Evolutionary conservation across 192 early-diverging fungal species (phyloP).

Genomic region (Coemansia sp.): DNA sequence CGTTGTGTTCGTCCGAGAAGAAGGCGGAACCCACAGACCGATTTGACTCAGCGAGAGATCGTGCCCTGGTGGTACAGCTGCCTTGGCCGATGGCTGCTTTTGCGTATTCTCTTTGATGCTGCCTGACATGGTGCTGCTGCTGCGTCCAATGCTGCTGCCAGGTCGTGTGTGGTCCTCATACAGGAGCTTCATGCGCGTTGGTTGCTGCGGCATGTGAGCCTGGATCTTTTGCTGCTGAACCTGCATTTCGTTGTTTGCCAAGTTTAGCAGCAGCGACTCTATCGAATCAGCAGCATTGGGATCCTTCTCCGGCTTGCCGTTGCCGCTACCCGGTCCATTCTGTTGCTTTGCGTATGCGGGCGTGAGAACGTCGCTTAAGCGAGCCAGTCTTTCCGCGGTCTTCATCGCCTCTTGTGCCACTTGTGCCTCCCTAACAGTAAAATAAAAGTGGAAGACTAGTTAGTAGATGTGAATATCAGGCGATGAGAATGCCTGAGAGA

Average conservation of each 20-base stretch:
- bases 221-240: constrained; percentile 54
- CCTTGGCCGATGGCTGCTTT: constrained; percentile 7
- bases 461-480: neutral
- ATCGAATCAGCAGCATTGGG: constrained; percentile 37
- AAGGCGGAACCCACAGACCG: constrained; percentile 31
- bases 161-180: constrained; percentile 49
- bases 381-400: constrained; percentile 50
- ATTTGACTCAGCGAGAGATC: constrained; percentile 30
- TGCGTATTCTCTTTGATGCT: neutral
- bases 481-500: neutral
- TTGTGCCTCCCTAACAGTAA: constrained; percentile 30
- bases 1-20: constrained; percentile 13
- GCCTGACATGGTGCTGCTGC: constrained; percentile 19
- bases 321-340: neutral
- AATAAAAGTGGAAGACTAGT: neutral
- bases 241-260: constrained; percentile 55
- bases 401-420: constrained; percentile 41
- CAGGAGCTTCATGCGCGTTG: constrained; percentile 52
- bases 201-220: constrained; percentile 45
- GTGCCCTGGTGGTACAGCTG: neutral
- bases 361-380: constrained; percentile 50
- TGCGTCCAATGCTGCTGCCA: constrained; percentile 23
- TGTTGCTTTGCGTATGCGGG: constrained; percentile 33
- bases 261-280: constrained; percentile 45
- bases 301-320: neutral